These are phyloP conservation scores for Panicum hallii DNA, from an alignment of 202 grass and related monocot species.

Conservation along the genomic window DNA sequence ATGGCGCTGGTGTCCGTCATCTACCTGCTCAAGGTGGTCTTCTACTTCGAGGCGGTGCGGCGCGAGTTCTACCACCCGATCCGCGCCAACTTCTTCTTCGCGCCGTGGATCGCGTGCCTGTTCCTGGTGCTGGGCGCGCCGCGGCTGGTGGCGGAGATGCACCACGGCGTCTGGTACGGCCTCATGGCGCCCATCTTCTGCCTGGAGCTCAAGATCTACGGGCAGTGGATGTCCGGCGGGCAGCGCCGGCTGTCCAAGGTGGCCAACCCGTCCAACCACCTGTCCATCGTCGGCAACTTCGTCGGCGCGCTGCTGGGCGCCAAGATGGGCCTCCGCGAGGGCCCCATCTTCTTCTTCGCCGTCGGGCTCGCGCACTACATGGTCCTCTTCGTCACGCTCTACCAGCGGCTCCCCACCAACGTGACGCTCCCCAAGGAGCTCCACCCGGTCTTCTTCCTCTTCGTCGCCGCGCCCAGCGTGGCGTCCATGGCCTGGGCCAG, in stretches of 20 bases:
- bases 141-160: slow-evolving; percentile 20
- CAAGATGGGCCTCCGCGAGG: slow-evolving; percentile 81
- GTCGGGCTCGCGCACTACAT: slow-evolving; percentile 88
- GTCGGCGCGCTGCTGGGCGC: slow-evolving; percentile 86
- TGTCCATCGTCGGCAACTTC: slow-evolving; percentile 91
- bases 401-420: slow-evolving; percentile 89
- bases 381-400: slow-evolving; percentile 92
- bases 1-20: slow-evolving; percentile 61
- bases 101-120: slow-evolving; percentile 84
- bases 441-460: slow-evolving; percentile 95
- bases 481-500: slow-evolving; percentile 91
- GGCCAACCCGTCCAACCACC: slow-evolving; percentile 87
- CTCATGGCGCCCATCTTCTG: slow-evolving; percentile 86
- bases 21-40: slow-evolving; percentile 79
- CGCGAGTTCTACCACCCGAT: slow-evolving; percentile 90
- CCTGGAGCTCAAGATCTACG: slow-evolving; percentile 94
- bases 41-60: slow-evolving; percentile 86
- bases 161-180: slow-evolving; percentile 65
- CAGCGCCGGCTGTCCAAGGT: slow-evolving; percentile 80
- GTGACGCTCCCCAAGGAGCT: slow-evolving; percentile 85
- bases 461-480: slow-evolving; percentile 83
- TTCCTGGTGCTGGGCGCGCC: slow-evolving; percentile 73
- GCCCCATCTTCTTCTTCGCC: slow-evolving; percentile 85
- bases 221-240: slow-evolving; percentile 91
- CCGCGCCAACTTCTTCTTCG: slow-evolving; percentile 93